phyloP scores from a whole-genome alignment of 2,329 filamentous ascomycete genomes.

The Akanthomyces lecanii region DNA sequence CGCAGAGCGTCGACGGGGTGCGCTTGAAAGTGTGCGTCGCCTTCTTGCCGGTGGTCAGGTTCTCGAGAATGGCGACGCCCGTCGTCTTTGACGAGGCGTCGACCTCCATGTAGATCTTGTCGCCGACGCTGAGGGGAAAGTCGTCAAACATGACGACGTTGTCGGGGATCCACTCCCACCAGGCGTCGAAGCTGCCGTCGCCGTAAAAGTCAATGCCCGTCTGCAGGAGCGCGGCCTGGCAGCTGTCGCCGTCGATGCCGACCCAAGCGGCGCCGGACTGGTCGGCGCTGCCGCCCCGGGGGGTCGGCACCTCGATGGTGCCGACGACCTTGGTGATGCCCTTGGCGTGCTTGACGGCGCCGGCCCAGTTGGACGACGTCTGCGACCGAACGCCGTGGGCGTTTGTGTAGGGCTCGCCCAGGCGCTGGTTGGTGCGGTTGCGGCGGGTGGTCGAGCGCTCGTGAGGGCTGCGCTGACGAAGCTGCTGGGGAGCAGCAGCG shows the following conservation, averaged over 20 bases:
- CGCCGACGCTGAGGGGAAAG: conserved; percentile 21
- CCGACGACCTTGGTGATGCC: conserved; percentile 1
- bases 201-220: conserved; percentile 37
- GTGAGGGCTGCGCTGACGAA: background rate
- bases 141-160: conserved; percentile 32
- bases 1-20: conserved; percentile 33
- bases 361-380: background rate
- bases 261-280: conserved; percentile 34
- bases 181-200: conserved; percentile 32
- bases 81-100: conserved; percentile 20
- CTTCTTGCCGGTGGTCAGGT: conserved; percentile 45
- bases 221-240: conserved; percentile 33
- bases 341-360: conserved; percentile 2
- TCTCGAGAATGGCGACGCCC: conserved; percentile 30
- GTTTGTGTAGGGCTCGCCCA: background rate
- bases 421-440: background rate
- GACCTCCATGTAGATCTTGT: conserved; percentile 23
- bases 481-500: background rate
- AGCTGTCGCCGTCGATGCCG: conserved; percentile 38
- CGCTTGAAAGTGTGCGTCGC: conserved; percentile 44
- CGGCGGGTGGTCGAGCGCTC: background rate
- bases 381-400: background rate
- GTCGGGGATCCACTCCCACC: conserved; percentile 41
- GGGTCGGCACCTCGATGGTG: background rate
- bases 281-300: background rate